phyloP scores from a whole-genome alignment of 1,284 basidiomycete genomes.

The Chondrostereum purpureum region DNA sequence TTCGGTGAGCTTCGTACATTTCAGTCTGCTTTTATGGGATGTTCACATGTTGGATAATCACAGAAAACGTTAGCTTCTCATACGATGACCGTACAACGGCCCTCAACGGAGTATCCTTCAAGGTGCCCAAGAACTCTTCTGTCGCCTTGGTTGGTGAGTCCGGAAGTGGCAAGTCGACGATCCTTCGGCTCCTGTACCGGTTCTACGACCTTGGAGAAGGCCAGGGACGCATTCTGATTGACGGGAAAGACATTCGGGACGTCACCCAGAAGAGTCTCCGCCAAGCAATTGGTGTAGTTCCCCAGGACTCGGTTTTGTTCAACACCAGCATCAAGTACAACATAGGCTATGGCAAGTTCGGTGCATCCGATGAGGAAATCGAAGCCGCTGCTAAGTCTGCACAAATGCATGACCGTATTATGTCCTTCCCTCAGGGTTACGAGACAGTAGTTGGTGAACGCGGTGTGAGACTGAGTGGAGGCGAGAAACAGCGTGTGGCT shows the following conservation, averaged over 20 bases:
- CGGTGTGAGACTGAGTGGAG: conserved; percentile 70
- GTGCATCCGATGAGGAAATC: conserved; percentile 61
- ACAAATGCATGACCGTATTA: conserved; percentile 77
- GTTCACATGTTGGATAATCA: conserved; percentile 2
- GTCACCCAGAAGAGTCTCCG: conserved; percentile 78
- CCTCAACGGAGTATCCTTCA: conserved; percentile 76
- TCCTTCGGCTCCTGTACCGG: conserved; percentile 78
- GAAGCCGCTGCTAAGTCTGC: conserved; percentile 68
- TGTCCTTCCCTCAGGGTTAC: conserved; percentile 75
- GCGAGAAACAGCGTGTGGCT: conserved; percentile 84
- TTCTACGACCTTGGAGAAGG: conserved; percentile 83
- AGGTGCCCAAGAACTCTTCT: conserved; percentile 71
- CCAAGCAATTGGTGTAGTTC: conserved; percentile 76
- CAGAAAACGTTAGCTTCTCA: conserved; percentile 76
- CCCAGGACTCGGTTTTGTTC: conserved; percentile 80
- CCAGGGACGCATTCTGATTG: conserved; percentile 68
- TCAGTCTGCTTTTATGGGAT: conserved; percentile 7
- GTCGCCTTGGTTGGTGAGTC: conserved; percentile 82
- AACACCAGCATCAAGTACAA: conserved; percentile 76
- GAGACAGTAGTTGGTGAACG: conserved; percentile 78
- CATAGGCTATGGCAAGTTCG: conserved; percentile 73
- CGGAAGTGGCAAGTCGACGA: conserved; percentile 77
- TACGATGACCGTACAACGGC: conserved; percentile 76
- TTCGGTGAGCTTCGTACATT: conserved; percentile 51
- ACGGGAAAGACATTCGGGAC: conserved; percentile 80